Evolutionary conservation across 257 asterid species (phyloP).

Genomic region (Eustoma russellianum): DNA sequence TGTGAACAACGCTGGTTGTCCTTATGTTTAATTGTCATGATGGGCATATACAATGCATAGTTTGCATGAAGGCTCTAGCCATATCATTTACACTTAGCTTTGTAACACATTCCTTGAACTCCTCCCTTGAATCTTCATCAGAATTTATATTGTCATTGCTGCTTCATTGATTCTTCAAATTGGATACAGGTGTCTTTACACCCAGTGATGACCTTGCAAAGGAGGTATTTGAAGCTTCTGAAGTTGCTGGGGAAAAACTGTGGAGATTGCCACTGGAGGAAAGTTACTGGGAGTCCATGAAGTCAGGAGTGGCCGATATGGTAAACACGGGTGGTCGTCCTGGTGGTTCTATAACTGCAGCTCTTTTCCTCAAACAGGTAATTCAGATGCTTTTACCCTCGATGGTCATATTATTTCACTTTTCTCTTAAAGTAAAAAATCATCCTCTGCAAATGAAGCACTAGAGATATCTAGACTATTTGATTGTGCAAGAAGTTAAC

Average conservation of each 20-base stretch:
- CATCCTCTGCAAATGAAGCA: no score
- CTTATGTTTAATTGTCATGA: no score
- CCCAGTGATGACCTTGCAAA: constrained; percentile 78
- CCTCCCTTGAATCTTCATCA: neutral
- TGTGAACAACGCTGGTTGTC: no score
- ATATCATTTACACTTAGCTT: no score
- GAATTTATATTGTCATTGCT: neutral
- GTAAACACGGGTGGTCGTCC: constrained; percentile 88
- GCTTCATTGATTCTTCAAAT: neutral
- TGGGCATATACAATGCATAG: no score
- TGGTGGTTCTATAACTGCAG: constrained; percentile 94
- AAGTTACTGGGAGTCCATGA: constrained; percentile 93
- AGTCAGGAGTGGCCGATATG: constrained; percentile 97
- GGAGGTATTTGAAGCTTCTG: constrained; percentile 79
- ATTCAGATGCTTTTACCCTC: neutral
- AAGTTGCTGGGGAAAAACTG: constrained; percentile 73
- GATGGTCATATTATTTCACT: neutral
- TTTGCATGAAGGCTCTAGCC: no score
- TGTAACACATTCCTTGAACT: no score
- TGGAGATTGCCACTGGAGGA: constrained; percentile 99
- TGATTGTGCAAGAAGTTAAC: no score
- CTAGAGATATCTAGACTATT: no score
- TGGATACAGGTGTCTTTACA: constrained; percentile 62
- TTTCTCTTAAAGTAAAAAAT: no score
- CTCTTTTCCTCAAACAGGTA: constrained; percentile 99